Evolutionary conservation across 306 rosid species (phyloP), one percentile per base, ranked within the genome.

Genomic region (Arachis stenosperma): DNA sequence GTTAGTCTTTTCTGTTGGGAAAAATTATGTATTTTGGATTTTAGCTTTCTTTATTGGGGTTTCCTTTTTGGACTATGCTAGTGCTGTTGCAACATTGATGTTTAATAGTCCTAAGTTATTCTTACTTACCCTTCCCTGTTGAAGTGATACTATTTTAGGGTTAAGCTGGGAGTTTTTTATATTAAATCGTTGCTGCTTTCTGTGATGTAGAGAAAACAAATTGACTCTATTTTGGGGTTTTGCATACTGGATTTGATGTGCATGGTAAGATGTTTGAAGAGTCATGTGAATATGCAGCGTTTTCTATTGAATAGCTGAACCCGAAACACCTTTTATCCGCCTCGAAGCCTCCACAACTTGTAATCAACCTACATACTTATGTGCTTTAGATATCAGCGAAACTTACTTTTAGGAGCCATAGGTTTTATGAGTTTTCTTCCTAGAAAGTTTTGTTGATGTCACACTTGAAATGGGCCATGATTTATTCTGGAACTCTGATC

Each of bases 241-340:
- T 2, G 55, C 55, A 36, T 48, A 61, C 12, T 61, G 67, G 54
- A 6, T 47, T 70, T 78, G 63, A 78, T 78, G 7, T 29, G 22
- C 71, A 0, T 40, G 39, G 13, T 64, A 33, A 22, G 36, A 17
- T 71, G 46, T 53, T 48, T 22, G 29, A 54, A 46, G 61, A 22
- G 9, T 71, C 53, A 53, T 36, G 43, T 33, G 36, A 60, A 53
- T 53, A 9, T 62, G 47, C 4, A 15, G 17, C 17, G 1, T 62
- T 40, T 53, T 39, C 61, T 42, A 37, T 64, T 64, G 63, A 58
- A 58, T 9, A 6, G 17, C 1, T 9, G 39, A 56, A 22, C 61
- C n/a, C 5, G 9, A n/a, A 8, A 27, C 5, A 42, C 63, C 14
- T 58, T 33, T 58, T 55, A 22, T 1, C 1, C 1, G 9, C 40